Conservation (phyloP, 768 basidiomycete genomes). For the Neoboletus magnificus region DNA sequence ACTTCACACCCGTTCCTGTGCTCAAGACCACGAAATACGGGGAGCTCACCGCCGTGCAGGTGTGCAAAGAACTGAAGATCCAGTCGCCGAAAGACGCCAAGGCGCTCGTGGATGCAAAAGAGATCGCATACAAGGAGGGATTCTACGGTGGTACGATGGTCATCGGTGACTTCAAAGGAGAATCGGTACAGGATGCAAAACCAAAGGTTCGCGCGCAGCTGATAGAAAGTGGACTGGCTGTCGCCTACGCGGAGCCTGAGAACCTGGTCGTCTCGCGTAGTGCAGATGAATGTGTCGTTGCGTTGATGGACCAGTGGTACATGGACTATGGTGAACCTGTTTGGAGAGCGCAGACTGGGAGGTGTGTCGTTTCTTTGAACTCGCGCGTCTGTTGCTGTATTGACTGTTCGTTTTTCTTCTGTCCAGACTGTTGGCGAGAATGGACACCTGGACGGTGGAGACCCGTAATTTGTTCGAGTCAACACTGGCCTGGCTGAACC, state of each 20-base stretch:
- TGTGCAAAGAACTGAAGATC: conserved; percentile 89
- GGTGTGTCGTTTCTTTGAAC: conserved; percentile 44
- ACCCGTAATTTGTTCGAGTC: conserved; percentile 91
- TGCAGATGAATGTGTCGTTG: conserved; percentile 97
- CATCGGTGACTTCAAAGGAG: conserved; percentile 87
- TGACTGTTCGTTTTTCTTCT: neutral
- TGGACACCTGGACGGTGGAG: conserved; percentile 91
- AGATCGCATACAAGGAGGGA: conserved; percentile 97
- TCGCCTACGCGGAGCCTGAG: conserved; percentile 95
- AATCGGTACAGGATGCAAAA: conserved; percentile 89
- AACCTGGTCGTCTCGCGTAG: conserved; percentile 84
- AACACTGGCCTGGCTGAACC: conserved; percentile 90
- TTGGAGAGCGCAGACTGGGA: conserved; percentile 88
- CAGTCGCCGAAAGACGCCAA: conserved; percentile 92
- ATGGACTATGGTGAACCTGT: conserved; percentile 88
- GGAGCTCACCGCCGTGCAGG: conserved; percentile 77
- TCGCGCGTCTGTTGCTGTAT: neutral
- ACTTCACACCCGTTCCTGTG: conserved; percentile 83
- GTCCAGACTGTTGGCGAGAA: conserved; percentile 67
- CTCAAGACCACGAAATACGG: conserved; percentile 91
- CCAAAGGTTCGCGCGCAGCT: conserved; percentile 79
- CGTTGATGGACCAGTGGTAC: conserved; percentile 99
- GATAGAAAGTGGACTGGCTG: conserved; percentile 73
- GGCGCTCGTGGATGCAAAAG: conserved; percentile 94
- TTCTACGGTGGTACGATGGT: conserved; percentile 94